phyloP scores from a whole-genome alignment of 148 eudicot species.

The Beta vulgaris region DNA sequence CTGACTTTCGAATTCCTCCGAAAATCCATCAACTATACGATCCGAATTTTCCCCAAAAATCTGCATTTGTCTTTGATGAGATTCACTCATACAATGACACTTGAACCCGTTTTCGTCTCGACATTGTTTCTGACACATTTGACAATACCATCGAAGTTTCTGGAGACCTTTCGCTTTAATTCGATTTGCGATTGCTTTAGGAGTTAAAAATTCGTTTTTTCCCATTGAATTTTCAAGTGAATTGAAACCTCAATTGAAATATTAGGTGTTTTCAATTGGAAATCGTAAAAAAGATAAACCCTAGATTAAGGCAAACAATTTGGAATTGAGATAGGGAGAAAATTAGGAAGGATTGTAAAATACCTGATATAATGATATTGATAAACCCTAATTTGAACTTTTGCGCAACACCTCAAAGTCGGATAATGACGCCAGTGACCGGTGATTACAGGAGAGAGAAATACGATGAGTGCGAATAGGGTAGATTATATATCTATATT shows the following conservation, averaged over 20 bases:
- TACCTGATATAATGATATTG: background rate
- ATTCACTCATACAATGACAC: conserved; percentile 88
- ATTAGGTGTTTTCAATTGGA: conserved; percentile 2
- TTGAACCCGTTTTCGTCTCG: conserved; percentile 93
- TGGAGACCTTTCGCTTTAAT: conserved; percentile 94
- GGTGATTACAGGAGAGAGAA: no score
- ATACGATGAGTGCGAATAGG: no score
- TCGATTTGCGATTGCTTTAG: conserved; percentile 87
- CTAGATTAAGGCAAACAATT: background rate
- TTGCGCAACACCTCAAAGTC: background rate
- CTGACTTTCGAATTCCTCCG: conserved; percentile 69
- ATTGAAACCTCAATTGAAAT: conserved; percentile 6
- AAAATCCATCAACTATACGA: conserved; percentile 66
- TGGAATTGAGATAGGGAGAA: background rate
- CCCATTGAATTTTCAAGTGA: conserved; percentile 48
- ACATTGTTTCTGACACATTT: conserved; percentile 95
- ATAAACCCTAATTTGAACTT: background rate
- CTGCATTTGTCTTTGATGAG: conserved; percentile 89
- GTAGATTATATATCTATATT: no score
- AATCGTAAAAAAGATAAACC: conserved; percentile 1
- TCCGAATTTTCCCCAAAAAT: conserved; percentile 82
- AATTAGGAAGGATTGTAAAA: background rate
- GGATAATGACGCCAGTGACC: no score
- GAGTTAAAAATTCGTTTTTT: conserved; percentile 84
- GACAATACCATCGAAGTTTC: conserved; percentile 92